Evolutionary conservation across 805 yeast genomes (phyloP).

Genomic region (Ogataea angusta): DNA sequence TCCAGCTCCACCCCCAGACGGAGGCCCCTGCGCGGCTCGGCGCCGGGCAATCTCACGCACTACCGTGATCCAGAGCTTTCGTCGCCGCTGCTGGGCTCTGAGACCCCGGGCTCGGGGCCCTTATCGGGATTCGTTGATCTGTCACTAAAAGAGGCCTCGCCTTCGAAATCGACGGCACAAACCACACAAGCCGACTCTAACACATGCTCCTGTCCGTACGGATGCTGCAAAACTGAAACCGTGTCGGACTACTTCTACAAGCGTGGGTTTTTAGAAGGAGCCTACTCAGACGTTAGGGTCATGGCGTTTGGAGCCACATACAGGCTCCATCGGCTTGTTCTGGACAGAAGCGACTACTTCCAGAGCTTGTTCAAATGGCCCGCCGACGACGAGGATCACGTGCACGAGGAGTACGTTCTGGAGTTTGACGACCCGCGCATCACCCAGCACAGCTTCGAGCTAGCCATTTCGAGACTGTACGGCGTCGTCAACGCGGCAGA

Average conservation of each 20-base stretch:
- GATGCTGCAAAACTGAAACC: conserved; percentile 25
- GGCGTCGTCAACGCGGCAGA: conserved; percentile 37
- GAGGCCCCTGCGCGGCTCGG: conserved; percentile 16
- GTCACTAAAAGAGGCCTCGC: conserved; percentile 9
- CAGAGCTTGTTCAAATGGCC: conserved; percentile 46
- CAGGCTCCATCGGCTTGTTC: conserved; percentile 43
- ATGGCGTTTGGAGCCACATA: conserved; percentile 45
- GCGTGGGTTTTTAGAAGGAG: conserved; percentile 43
- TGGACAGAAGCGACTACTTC: conserved; percentile 48
- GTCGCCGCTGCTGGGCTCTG: conserved; percentile 1
- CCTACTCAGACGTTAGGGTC: conserved; percentile 46
- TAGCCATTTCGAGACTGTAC: conserved; percentile 45
- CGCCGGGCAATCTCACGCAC: conserved; percentile 22
- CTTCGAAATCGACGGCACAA: not conserved
- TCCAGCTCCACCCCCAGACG: conserved; percentile 14
- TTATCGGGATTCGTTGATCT: conserved; percentile 12
- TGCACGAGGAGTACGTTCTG: conserved; percentile 23
- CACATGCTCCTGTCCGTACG: conserved; percentile 23
- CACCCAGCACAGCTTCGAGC: conserved; percentile 45
- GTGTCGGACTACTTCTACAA: conserved; percentile 33
- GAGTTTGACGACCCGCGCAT: conserved; percentile 41
- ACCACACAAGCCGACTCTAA: conserved; percentile 6
- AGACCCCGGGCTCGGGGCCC: conserved; percentile 7
- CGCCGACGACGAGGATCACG: conserved; percentile 3
- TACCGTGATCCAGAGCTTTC: conserved; percentile 14